These are phyloP conservation scores for Fusarium scirpi DNA, from an alignment of 2,329 filamentous ascomycete genomes.

Conservation along the genomic window DNA sequence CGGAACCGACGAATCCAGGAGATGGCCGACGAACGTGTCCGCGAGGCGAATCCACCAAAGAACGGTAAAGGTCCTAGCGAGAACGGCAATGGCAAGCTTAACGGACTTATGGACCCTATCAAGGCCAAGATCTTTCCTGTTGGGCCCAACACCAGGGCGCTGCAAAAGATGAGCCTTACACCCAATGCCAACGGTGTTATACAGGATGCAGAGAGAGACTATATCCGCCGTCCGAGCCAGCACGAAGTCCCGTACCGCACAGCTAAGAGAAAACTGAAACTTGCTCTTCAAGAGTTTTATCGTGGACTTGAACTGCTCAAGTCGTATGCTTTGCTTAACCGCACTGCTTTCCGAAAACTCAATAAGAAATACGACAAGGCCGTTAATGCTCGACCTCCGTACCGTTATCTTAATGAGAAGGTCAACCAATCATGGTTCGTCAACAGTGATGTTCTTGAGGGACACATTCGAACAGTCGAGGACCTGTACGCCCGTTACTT, in stretches of 20 bases:
- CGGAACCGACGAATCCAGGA: constrained; percentile 84
- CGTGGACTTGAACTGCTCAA: constrained; percentile 91
- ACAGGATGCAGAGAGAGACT: constrained; percentile 58
- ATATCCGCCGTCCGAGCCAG: constrained; percentile 60
- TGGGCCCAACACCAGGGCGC: constrained; percentile 70
- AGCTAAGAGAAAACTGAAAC: constrained; percentile 91
- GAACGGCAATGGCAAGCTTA: constrained; percentile 46
- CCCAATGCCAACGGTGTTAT: constrained; percentile 54
- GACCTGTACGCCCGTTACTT: constrained; percentile 96
- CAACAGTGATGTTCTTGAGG: constrained; percentile 85
- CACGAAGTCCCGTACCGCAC: constrained; percentile 81
- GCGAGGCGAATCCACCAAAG: constrained; percentile 46
- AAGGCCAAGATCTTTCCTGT: constrained; percentile 66
- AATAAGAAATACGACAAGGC: constrained; percentile 99
- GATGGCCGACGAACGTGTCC: constrained; percentile 60
- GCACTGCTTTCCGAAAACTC: constrained; percentile 94
- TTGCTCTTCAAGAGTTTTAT: constrained; percentile 93
- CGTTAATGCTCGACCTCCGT: constrained; percentile 79
- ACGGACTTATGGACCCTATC: constrained; percentile 65
- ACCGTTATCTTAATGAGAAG: constrained; percentile 89
- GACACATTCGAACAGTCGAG: constrained; percentile 83
- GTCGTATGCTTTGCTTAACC: constrained; percentile 88
- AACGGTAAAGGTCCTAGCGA: constrained; percentile 34
- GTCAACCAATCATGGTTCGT: constrained; percentile 94
- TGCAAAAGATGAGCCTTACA: constrained; percentile 66